Conservation (phyloP, 1,284 basidiomycete genomes). For the Ustilago crameri region DNA sequence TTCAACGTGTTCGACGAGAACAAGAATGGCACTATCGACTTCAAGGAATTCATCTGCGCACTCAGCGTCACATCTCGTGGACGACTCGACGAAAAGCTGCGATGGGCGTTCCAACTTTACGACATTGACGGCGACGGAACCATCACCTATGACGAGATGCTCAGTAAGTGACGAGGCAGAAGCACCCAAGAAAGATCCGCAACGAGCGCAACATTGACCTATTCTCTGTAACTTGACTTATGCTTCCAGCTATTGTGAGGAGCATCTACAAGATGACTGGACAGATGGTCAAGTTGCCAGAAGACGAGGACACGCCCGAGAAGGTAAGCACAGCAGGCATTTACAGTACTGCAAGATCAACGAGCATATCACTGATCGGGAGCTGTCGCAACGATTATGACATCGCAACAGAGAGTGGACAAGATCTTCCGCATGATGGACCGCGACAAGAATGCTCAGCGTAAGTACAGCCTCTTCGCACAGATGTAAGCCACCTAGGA, state of each 20-base stretch:
- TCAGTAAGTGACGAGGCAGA: slow-evolving; percentile 49
- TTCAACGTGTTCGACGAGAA: slow-evolving; percentile 77
- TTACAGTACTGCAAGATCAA: too few relatives aligned
- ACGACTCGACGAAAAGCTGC: slow-evolving; percentile 95
- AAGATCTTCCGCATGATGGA: slow-evolving; percentile 68
- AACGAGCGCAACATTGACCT: background rate
- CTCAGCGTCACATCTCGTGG: slow-evolving; percentile 94
- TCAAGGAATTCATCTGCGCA: slow-evolving; percentile 93
- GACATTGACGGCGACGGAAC: slow-evolving; percentile 82
- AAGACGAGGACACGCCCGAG: slow-evolving; percentile 98
- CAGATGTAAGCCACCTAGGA: background rate
- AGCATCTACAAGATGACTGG: slow-evolving; percentile 72
- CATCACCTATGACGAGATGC: slow-evolving; percentile 83
- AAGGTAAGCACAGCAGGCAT: slow-evolving; percentile 77
- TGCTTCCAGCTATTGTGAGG: slow-evolving; percentile 59
- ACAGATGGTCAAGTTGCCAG: slow-evolving; percentile 96
- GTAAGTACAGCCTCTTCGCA: slow-evolving; percentile 35
- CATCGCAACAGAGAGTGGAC: slow-evolving; percentile 60
- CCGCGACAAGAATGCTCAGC: slow-evolving; percentile 65
- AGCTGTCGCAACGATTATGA: background rate
- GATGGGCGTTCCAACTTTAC: slow-evolving; percentile 99
- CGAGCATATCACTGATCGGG: background rate
- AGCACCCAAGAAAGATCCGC: background rate
- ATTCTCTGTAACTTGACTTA: background rate
- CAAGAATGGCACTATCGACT: slow-evolving; percentile 67